Percentiles rank a stretch among this genome's conserved stretches.
phyloP scores from a whole-genome alignment of 176 grass and related monocot species.

The Phoenix dactylifera region DNA sequence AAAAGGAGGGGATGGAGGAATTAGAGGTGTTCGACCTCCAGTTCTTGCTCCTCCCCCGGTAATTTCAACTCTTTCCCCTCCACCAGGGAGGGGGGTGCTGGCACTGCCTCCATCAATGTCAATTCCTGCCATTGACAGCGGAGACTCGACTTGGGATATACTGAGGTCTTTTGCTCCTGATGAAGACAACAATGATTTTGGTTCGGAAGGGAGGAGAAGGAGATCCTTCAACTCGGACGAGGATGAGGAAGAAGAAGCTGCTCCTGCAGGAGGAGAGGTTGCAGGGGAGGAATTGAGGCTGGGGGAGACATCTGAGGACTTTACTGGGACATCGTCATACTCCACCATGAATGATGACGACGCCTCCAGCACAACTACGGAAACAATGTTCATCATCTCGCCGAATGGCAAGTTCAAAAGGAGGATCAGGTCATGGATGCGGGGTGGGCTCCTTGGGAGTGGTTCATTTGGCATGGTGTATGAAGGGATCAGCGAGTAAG shows the following conservation, averaged over 20 bases:
- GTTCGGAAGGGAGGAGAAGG: not conserved
- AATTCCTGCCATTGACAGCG: constrained; percentile 10
- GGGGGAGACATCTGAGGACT: constrained; percentile 66
- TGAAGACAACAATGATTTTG: constrained; percentile 16
- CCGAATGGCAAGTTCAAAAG: constrained; percentile 77
- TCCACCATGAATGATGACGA: constrained; percentile 89
- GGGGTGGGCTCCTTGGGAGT: constrained; percentile 61
- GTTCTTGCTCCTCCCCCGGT: constrained; percentile 50
- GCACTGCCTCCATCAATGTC: constrained; percentile 42
- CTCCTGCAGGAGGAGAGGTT: constrained; percentile 23
- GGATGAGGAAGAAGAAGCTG: constrained; percentile 19
- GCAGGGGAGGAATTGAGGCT: constrained; percentile 41
- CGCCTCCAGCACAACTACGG: constrained; percentile 72
- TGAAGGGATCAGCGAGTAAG: constrained; percentile 99
- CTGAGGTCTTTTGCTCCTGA: constrained; percentile 72
- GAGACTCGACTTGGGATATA: constrained; percentile 58
- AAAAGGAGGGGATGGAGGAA: constrained; percentile 45
- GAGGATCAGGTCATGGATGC: constrained; percentile 74
- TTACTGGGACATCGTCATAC: constrained; percentile 64
- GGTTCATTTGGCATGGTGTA: constrained; percentile 86
- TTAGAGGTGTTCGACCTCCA: constrained; percentile 60
- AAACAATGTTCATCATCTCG: constrained; percentile 69
- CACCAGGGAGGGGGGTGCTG: not conserved
- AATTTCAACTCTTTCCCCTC: constrained; percentile 15
- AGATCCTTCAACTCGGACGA: constrained; percentile 31